Percentiles rank a stretch among this genome's conserved stretches.
Conservation (phyloP, 257 asterid species). For the Solanum paucissectum region DNA sequence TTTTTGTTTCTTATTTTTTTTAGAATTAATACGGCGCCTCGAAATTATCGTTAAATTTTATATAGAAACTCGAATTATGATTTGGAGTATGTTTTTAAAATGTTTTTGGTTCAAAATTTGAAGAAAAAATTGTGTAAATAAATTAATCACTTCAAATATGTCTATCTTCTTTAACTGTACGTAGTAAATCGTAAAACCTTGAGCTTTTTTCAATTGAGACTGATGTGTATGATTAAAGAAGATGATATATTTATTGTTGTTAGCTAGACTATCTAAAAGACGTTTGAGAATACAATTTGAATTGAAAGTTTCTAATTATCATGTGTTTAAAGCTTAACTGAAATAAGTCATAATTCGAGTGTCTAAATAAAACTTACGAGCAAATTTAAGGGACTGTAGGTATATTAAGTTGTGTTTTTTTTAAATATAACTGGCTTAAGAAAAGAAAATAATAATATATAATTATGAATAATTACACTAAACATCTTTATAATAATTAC, state of each 20-base stretch:
- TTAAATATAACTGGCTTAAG: neutral
- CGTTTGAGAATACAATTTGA: neutral
- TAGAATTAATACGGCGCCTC: neutral
- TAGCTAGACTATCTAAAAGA: neutral
- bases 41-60: neutral
- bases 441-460: too few relatives aligned
- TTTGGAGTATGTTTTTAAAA: neutral
- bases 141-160: neutral
- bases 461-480: neutral
- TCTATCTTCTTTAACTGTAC: neutral
- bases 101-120: neutral
- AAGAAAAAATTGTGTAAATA: neutral
- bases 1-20: neutral
- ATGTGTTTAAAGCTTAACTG: neutral
- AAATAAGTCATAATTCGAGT: neutral
- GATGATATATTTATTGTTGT: neutral
- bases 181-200: neutral
- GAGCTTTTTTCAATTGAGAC: neutral
- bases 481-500: neutral
- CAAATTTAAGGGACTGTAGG: too few relatives aligned
- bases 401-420: too few relatives aligned
- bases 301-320: neutral
- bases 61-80: neutral
- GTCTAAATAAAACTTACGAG: rapidly evolving
- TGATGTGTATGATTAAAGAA: neutral